Evolutionary conservation across 106 monocot species (phyloP), one percentile per base, ranked within the genome.

Genomic region (Dioscorea zingiberensis): DNA sequence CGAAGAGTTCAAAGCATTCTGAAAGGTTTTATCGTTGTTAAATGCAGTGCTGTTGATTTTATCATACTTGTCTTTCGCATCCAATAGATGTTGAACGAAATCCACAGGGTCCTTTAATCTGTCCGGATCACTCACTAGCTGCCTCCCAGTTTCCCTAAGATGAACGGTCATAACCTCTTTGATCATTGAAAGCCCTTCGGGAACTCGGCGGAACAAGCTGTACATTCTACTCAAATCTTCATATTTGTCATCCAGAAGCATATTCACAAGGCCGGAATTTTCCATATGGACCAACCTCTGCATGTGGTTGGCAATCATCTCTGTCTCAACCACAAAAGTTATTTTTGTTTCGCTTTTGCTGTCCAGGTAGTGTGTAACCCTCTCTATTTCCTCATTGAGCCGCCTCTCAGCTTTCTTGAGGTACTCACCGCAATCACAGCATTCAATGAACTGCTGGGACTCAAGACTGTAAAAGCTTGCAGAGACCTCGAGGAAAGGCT

Each of bases 231-330:
- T 75, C 44, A 95, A 69, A 59, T 95, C 94, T 17, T 95, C 94
- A 51, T 85, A 95, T 48, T 83, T 90, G 63, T 95, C 94, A 76
- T 95, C 76, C 12, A 91, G 48, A 32, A 95, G 81, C 94, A 95
- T 95, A 48, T 77, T 91, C 25, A 95, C 91, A 17, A 95, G 94
- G 15, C 91, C 95, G 28, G 91, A 97, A 27, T 88, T 88, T 65
- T 97, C 91, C 95, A 91, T 97, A 59, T 91, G 88, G 38, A 95
- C 85, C 56, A 95, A 76, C 58, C 91, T 84, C 51, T 95, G 91
- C 94, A 97, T 91, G 77, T 97, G 88, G 60, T 88, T 97, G 4
- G 77, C 85, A 49, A 97, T 86, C 88, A 97, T 91, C 72, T 97
- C 91, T 54, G 63, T 81, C 77, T 97, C 95, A 27, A 97, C 95